Evolutionary conservation across 2,329 filamentous ascomycete species (phyloP), one percentile per base, ranked within the genome.

Genomic region (Cordyceps cicadae): DNA sequence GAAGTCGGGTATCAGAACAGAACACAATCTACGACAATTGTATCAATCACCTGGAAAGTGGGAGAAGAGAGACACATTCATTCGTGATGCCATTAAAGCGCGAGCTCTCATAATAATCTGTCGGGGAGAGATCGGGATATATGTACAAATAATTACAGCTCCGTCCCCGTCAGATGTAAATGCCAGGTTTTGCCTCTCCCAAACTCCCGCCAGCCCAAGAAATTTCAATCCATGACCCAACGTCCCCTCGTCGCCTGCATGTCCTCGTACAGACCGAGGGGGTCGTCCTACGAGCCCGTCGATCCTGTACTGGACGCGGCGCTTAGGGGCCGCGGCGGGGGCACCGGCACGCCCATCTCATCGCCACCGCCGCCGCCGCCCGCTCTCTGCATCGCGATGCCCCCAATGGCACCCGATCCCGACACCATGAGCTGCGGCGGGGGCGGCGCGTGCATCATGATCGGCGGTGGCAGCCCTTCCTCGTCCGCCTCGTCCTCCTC

Each of bases 231-330:
- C 24, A 43, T 70, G 15, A 72, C 72, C 76, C 75, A 11, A 64
- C 54, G 45, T 39, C 37, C 21, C 29, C 34, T 32, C 29, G 37
- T 32, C 50, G 19, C 15, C 29, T 14, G 46, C 45, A 53, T 15
- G 17, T 56, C 45, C 19, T 57, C 57, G 37, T 56, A 60, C 41
- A 46, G 50, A 11, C 43, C 58, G 37, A 57, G 39, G 8, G 54
- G 48, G n/a, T 43, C 52, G 24, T 43, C 69, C 65, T 61, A 74
- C 61, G 74, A 68, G 21, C 75, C 75, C 15, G 75, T 76, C 6
- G 75, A 76, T 24, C 75, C 75, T 14, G 75, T 77, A 67, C 75
- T 77, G 11, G 75, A 77, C 14, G 74, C 75, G 5, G 73, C 73
- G 54, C 75, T 77, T 17, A 68, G 64, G 4, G 74, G 74, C 52